Percentiles rank a stretch among this genome's conserved stretches.
phyloP scores from a whole-genome alignment of 2,329 filamentous ascomycete species.

The Cercospora beticola region DNA sequence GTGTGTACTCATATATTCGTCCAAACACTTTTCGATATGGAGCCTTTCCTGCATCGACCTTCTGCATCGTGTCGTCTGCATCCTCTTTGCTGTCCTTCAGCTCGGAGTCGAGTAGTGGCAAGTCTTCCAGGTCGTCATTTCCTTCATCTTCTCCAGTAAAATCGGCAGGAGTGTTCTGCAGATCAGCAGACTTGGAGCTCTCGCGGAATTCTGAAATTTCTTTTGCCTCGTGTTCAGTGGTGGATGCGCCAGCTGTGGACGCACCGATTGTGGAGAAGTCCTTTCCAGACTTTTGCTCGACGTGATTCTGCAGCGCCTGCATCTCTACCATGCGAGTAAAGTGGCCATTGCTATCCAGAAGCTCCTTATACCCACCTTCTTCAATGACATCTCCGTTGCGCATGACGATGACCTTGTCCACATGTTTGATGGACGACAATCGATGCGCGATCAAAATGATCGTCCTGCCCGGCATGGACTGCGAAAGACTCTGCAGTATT shows the following conservation, averaged over 20 bases:
- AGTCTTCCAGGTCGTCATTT: constrained; percentile 4
- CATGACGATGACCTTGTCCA: constrained; percentile 44
- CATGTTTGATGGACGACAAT: constrained; percentile 39
- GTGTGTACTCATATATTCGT: not conserved
- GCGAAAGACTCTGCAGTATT: constrained; percentile 57
- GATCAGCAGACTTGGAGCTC: not conserved
- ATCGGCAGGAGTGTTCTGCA: not conserved
- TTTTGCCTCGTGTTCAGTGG: not conserved
- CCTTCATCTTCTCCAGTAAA: not conserved
- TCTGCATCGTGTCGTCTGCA: not conserved
- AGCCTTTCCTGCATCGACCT: not conserved
- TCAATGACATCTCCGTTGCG: constrained; percentile 41
- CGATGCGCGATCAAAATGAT: constrained; percentile 45
- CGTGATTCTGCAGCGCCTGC: constrained; percentile 2
- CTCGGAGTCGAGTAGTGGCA: constrained; percentile 1
- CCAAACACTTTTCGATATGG: not conserved
- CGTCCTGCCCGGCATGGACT: constrained; percentile 40
- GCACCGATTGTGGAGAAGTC: not conserved
- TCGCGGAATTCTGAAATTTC: not conserved
- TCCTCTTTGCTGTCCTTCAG: not conserved
- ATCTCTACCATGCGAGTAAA: constrained; percentile 11
- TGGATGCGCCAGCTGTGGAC: not conserved
- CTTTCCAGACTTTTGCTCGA: not conserved
- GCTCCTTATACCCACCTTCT: constrained; percentile 38
- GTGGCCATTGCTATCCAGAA: not conserved